Conservation (phyloP, 371 early-diverging fungal genomes). For the Mortierella sp. region DNA sequence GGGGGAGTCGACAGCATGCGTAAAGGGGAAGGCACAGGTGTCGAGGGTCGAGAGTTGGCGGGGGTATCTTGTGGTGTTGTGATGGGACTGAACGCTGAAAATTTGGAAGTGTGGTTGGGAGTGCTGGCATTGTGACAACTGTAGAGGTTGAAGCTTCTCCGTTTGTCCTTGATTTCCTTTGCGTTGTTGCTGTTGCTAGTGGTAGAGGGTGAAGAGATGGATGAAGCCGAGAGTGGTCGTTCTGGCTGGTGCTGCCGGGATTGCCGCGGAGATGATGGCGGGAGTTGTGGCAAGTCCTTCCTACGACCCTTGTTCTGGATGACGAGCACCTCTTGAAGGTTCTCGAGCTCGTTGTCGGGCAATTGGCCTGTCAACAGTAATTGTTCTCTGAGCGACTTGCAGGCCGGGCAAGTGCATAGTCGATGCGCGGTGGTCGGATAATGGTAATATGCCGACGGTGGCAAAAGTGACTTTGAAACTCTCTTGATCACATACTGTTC, state of each 20-base stretch:
- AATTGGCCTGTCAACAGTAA: slow-evolving; percentile 47
- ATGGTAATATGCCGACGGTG: slow-evolving; percentile 53
- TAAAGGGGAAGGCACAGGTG: slow-evolving; percentile 42
- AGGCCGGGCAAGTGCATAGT: slow-evolving; percentile 55
- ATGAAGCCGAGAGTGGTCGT: slow-evolving; percentile 32
- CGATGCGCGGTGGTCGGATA: slow-evolving; percentile 56
- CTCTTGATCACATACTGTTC: slow-evolving; percentile 53
- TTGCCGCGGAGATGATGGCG: slow-evolving; percentile 25
- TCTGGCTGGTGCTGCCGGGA: slow-evolving; percentile 15
- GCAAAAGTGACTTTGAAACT: slow-evolving; percentile 47
- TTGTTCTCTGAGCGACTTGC: slow-evolving; percentile 51
- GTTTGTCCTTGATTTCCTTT: slow-evolving; percentile 27
- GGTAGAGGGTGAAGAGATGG: slow-evolving; percentile 8
- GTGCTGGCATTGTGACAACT: slow-evolving; percentile 31
- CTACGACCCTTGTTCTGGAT: slow-evolving; percentile 43
- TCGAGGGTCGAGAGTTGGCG: slow-evolving; percentile 46
- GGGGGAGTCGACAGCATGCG: slow-evolving; percentile 17
- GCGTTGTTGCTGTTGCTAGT: not conserved
- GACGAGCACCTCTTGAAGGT: slow-evolving; percentile 49
- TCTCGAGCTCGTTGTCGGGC: slow-evolving; percentile 31
- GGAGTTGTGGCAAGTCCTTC: slow-evolving; percentile 47
- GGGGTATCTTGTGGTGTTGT: slow-evolving; percentile 45
- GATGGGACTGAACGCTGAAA: slow-evolving; percentile 25
- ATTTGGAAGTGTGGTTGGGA: slow-evolving; percentile 38
- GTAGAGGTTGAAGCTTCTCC: slow-evolving; percentile 38